Percentiles rank a stretch among this genome's conserved stretches.
Conservation (phyloP, 1,284 basidiomycete species). For the Cryptococcus sp. region DNA sequence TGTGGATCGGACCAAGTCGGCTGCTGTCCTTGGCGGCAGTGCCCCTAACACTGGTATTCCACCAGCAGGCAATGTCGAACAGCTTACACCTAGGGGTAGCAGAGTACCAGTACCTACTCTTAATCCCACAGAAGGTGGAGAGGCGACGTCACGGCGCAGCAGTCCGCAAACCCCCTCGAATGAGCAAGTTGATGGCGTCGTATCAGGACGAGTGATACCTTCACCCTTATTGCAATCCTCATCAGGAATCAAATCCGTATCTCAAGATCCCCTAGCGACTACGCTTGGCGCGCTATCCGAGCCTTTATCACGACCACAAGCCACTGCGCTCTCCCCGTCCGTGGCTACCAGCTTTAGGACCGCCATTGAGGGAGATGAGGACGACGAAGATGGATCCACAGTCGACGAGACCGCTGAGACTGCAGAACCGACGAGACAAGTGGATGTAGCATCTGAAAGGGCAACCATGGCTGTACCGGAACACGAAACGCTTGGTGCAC, state of each 20-base stretch:
- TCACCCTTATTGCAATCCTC: neutral
- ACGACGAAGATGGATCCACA: neutral
- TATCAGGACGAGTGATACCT: neutral
- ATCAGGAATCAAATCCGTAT: neutral
- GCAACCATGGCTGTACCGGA: neutral
- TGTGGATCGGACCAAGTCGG: no score
- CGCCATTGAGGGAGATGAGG: conserved; percentile 14
- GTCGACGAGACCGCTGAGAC: neutral
- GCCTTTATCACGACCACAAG: neutral
- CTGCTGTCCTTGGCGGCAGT: no score
- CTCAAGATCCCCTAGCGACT: neutral
- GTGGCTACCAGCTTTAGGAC: conserved; percentile 23
- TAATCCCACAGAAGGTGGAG: no score
- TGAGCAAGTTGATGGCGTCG: no score
- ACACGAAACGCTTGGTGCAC: neutral
- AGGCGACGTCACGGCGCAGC: neutral
- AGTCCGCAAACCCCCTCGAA: neutral
- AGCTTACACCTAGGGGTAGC: no score
- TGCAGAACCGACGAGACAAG: neutral
- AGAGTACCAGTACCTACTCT: no score
- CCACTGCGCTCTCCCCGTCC: neutral
- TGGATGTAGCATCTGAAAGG: no score
- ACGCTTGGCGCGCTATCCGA: neutral
- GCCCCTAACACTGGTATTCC: no score
- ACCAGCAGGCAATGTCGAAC: no score